phyloP scores from a whole-genome alignment of 805 yeast species.

The Novakomyces olei region DNA sequence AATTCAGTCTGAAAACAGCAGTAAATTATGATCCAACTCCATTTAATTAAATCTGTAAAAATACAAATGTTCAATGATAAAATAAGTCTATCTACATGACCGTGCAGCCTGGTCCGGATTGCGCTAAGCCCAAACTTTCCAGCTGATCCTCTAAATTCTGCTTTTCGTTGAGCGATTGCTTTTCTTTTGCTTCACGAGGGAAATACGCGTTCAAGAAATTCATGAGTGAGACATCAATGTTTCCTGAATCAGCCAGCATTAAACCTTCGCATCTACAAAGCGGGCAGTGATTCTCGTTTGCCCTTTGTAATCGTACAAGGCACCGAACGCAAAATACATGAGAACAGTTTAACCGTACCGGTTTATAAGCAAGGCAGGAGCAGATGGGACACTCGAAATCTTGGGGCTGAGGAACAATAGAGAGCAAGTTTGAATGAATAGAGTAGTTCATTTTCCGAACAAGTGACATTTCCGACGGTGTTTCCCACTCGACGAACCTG shows the following conservation, averaged over 20 bases:
- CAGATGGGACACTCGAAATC: conserved; percentile 62
- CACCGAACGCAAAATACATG: conserved; percentile 59
- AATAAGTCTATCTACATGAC: no score
- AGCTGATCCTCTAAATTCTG: conserved; percentile 25
- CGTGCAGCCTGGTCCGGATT: no score
- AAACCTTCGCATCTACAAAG: conserved; percentile 36
- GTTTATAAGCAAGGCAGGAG: conserved; percentile 46
- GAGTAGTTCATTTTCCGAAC: no score
- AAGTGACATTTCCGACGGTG: no score
- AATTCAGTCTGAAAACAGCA: no score
- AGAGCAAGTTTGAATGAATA: conserved; percentile 31
- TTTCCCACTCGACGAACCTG: no score
- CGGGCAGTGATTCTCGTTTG: conserved; percentile 40
- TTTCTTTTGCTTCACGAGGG: conserved; percentile 44
- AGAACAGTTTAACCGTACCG: conserved; percentile 38
- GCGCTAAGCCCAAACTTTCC: neutral
- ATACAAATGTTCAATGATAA: no score
- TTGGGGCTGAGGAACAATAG: conserved; percentile 47
- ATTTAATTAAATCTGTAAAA: no score
- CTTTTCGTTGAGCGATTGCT: conserved; percentile 31
- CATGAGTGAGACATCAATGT: conserved; percentile 34
- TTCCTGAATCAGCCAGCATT: conserved; percentile 32
- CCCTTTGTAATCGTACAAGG: conserved; percentile 41
- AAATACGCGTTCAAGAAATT: conserved; percentile 34
- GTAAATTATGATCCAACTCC: no score